These are phyloP conservation scores for Aureobasidium sp. DNA, from an alignment of 2,329 filamentous ascomycete genomes.

Conservation along the genomic window DNA sequence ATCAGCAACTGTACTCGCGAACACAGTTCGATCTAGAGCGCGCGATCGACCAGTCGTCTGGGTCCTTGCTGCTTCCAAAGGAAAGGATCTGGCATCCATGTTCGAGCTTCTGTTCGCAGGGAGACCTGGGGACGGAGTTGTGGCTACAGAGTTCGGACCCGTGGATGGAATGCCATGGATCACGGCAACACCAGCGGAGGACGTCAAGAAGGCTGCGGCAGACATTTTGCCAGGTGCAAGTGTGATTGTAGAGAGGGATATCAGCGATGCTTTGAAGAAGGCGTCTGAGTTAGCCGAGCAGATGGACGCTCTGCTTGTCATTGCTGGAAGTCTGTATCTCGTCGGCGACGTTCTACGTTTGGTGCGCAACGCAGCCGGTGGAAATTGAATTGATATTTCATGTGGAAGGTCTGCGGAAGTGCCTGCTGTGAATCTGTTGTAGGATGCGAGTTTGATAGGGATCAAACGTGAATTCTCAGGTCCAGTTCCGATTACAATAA, in stretches of 20 bases:
- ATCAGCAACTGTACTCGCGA: constrained; percentile 76
- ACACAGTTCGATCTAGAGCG: constrained; percentile 66
- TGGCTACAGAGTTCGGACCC: constrained; percentile 79
- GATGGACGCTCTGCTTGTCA: constrained; percentile 63
- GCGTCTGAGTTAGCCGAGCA: constrained; percentile 56
- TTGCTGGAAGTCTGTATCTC: constrained; percentile 84
- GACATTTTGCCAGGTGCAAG: constrained; percentile 35
- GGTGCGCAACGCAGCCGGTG: constrained; percentile 30
- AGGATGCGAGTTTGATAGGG: too few species aligned
- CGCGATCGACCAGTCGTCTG: constrained; percentile 68
- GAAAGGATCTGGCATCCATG: constrained; percentile 77
- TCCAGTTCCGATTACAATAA: too few species aligned
- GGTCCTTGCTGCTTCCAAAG: constrained; percentile 84
- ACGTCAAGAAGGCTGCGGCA: constrained; percentile 8
- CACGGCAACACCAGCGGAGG: constrained; percentile 28
- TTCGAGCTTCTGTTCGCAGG: constrained; percentile 69
- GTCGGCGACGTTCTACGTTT: constrained; percentile 64
- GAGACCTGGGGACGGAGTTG: constrained; percentile 72
- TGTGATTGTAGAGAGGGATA: constrained; percentile 36
- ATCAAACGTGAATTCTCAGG: too few species aligned
- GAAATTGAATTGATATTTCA: too few species aligned
- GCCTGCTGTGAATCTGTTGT: too few species aligned
- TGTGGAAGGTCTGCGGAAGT: too few species aligned
- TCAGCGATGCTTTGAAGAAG: constrained; percentile 62
- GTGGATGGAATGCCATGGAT: constrained; percentile 96